phyloP scores from a whole-genome alignment of 2,329 filamentous ascomycete genomes.

The Diplodia seriata region DNA sequence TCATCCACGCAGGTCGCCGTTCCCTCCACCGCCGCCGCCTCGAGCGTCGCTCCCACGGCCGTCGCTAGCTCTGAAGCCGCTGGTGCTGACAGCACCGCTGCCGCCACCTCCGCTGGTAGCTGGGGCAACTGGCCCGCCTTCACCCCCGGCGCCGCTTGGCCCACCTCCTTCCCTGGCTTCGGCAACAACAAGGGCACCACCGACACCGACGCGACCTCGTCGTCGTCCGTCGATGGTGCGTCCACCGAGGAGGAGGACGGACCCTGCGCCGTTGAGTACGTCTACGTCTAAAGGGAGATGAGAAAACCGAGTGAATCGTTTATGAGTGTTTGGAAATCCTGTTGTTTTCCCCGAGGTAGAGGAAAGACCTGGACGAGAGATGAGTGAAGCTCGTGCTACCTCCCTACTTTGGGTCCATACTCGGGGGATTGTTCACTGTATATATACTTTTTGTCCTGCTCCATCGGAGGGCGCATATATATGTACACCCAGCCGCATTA shows the following conservation, averaged over 20 bases:
- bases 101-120: neutral
- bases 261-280: constrained; percentile 26
- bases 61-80: constrained; percentile 7
- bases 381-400: neutral
- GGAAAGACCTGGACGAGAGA: neutral
- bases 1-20: constrained; percentile 28
- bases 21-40: constrained; percentile 25
- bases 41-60: constrained; percentile 28
- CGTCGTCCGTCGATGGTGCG: constrained; percentile 1
- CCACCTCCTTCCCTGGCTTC: constrained; percentile 4
- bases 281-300: constrained; percentile 17
- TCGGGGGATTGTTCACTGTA: neutral
- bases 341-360: neutral
- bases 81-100: constrained; percentile 4
- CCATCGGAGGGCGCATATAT: neutral
- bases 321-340: neutral
- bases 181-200: neutral
- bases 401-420: neutral
- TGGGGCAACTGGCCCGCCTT: constrained; percentile 15
- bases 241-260: constrained; percentile 14
- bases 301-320: neutral
- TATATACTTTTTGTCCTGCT: neutral
- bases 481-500: neutral
- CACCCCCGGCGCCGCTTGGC: constrained; percentile 17
- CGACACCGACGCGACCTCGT: neutral